Evolutionary conservation across 371 early-diverging fungal species (phyloP), one percentile per base, ranked within the genome.

Genomic region (Phascolomyces articulosus): DNA sequence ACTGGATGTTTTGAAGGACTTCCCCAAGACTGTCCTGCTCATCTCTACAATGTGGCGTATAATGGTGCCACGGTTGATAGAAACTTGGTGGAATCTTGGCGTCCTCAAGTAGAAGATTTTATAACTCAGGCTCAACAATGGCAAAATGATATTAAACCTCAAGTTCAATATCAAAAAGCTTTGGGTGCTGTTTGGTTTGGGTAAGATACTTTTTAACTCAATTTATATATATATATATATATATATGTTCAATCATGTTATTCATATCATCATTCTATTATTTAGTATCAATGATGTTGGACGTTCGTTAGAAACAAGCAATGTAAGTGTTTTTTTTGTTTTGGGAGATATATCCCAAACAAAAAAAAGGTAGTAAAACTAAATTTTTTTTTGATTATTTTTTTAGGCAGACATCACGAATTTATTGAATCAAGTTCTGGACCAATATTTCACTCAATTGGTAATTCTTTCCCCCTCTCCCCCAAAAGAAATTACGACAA

Each of bases 281-380:
- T 59, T 13, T 47, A 59, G 60, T n/a, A 40, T 59, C 47, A 59
- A 59, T 20, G 60, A 59, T 26, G 27, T 59, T 44, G 20, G 29
- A n/a, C 4, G n/a, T 4, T 51, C 51, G 20, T 13, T 24, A 10
- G 15, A 51, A 4, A 51, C 51, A 51, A 51, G 51, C 26, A n/a
- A 51, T 24, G 51, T 51, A 51, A 24, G 51, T 6, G 23, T 13
- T 8, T 3, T 20, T 47, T 47, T 47, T 47, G 8, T 47, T 47
- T 20, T 47, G 23, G 44, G 16, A 13, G 44, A 44, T 18, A 44
- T 4, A 44, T 18, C 8, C 44, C 16, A 44, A 16, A 44, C 44
- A 44, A n/a, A n/a, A n/a, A n/a, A n/a, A n/a, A n/a, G n/a, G n/a
- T n/a, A n/a, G n/a, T n/a, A n/a, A n/a, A n/a, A n/a, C n/a, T n/a